phyloP scores from a whole-genome alignment of 176 grass and related monocot genomes.

The Lolium perenne region DNA sequence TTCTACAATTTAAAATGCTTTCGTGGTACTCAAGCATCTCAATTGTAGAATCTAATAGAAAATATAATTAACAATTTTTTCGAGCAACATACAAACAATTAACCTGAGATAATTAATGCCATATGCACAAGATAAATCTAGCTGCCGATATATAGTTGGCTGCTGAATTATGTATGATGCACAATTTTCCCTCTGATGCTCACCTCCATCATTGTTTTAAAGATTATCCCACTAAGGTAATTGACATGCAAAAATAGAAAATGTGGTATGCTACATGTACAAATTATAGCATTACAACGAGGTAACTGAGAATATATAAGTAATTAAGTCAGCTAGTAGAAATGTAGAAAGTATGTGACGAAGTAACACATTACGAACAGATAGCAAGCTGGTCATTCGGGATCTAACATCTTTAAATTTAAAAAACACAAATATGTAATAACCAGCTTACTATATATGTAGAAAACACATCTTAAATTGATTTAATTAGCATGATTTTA shows the following conservation, averaged over 20 bases:
- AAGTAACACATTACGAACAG: not conserved
- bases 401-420: not conserved
- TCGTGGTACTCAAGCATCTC: too few relatives aligned
- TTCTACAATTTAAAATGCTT: too few relatives aligned
- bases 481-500: not conserved
- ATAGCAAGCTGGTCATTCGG: not conserved
- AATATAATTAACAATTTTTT: too few relatives aligned
- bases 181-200: not conserved
- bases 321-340: not conserved
- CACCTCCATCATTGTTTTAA: not conserved
- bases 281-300: not conserved
- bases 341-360: not conserved
- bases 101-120: too few relatives aligned
- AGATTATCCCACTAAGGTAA: not conserved
- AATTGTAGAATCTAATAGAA: too few relatives aligned
- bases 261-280: not conserved
- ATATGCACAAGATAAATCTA: too few relatives aligned
- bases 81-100: too few relatives aligned
- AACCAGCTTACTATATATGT: not conserved
- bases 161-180: not conserved
- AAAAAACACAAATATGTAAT: not conserved
- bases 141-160: too few relatives aligned
- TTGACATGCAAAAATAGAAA: not conserved
- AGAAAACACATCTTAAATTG: not conserved
- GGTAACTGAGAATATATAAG: not conserved